phyloP scores from a whole-genome alignment of 2,329 filamentous ascomycete genomes.

The Talaromyces rugulosus region DNA sequence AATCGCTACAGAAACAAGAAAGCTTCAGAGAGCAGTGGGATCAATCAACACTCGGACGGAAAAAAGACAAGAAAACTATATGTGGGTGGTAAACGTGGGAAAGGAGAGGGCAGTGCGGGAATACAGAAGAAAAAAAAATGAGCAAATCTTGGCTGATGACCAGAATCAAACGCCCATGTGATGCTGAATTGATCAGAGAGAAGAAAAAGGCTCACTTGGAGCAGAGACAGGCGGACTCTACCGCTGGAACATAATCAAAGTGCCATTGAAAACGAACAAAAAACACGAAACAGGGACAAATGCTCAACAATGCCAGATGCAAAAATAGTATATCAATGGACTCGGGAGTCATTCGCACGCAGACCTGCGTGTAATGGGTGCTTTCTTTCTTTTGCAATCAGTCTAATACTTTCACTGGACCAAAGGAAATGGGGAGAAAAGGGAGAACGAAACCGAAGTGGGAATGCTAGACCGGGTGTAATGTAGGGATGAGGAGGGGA shows the following conservation, averaged over 20 bases:
- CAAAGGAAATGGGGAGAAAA: conserved; percentile 4
- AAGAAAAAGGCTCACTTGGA: conserved; percentile 26
- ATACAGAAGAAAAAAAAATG: conserved; percentile 17
- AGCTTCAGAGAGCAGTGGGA: neutral
- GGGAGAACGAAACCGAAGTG: neutral
- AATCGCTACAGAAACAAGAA: neutral
- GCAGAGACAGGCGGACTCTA: conserved; percentile 15
- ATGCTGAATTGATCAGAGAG: conserved; percentile 25
- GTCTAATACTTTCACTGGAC: conserved; percentile 10
- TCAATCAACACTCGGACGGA: neutral
- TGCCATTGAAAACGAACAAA: neutral
- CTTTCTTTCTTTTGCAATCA: conserved; percentile 8
- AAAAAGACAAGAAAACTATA: conserved; percentile 4
- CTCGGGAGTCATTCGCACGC: conserved; percentile 4
- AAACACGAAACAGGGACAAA: neutral
- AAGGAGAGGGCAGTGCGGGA: conserved; percentile 1
- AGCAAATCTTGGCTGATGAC: conserved; percentile 28
- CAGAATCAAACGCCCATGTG: conserved; percentile 34
- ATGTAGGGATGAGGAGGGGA: neutral
- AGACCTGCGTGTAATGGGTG: conserved; percentile 2
- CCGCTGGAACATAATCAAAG: conserved; percentile 10
- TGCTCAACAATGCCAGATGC: conserved; percentile 14
- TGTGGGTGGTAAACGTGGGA: conserved; percentile 10
- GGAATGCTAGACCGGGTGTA: neutral
- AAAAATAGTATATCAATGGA: conserved; percentile 4